Evolutionary conservation across 805 yeast species (phyloP), one percentile per base, ranked within the genome.

Genomic region (Dipodascopsis uninucleata): DNA sequence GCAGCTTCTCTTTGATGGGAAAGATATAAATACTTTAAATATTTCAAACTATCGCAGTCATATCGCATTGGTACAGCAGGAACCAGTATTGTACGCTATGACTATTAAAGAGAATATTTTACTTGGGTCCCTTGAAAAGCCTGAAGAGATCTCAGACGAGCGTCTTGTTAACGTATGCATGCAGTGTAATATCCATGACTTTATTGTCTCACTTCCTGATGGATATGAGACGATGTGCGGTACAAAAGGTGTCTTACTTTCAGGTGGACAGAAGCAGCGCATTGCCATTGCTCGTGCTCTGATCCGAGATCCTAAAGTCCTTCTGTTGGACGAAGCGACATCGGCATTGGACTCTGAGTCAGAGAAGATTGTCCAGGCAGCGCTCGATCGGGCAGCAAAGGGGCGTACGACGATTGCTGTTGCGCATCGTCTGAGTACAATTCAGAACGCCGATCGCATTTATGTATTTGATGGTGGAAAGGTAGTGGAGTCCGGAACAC

Each of bases 41-140:
- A 66, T 79, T 40, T 74, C 75, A 33, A 65, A 67, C 49, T 74
- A 74, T 61, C 61, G 85, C 34, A 58, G 69, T 9, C 72, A 74
- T 40, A 65, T 76, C n/a, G 83, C 85, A 3, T 70, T 78, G 33
- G 85, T 79, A 5, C 80, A 74, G 50, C 85, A 80, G 59, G 84
- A 80, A 38, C 60, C 61, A 3, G 56, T 49, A 9, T 67, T 87
- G 39, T 86, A 85, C 68, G 85, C 86, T 60, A 90, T 85, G 47
- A 73, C 90, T 1, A 82, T 86, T 28, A 64, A 78, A 59, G 94
- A 86, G 59, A 86, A 86, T 58, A 77, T 87, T 31, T 69, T 84
- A 46, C 45, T 66, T 45, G 63, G 63, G 4, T 31, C 60, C 6
- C 74, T 28, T 85, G 96, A 1, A 70, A 40, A 37, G 7, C 39